Evolutionary conservation across 768 basidiomycete species (phyloP).

Genomic region (Termitomyces sp.): DNA sequence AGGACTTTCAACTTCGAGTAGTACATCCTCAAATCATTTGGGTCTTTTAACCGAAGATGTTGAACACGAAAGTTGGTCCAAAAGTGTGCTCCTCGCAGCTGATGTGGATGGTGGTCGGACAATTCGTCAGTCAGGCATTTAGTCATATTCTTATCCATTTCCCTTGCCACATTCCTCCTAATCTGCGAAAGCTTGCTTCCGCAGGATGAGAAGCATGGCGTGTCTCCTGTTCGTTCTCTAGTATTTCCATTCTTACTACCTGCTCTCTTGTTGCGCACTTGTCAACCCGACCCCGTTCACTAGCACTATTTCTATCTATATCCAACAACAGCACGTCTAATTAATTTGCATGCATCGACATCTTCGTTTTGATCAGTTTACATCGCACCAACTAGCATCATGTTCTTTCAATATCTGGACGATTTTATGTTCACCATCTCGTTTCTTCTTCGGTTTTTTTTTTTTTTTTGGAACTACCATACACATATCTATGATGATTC

Average conservation of each 20-base stretch:
- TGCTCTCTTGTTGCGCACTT: neutral
- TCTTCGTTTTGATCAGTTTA: neutral
- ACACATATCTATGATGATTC: constrained; percentile 2
- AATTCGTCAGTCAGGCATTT: neutral
- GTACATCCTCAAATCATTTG: constrained; percentile 39
- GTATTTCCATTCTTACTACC: neutral
- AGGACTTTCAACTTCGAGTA: constrained; percentile 23
- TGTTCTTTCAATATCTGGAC: constrained; percentile 5
- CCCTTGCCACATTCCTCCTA: neutral
- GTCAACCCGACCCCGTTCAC: neutral
- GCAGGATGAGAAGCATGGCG: constrained; percentile 6
- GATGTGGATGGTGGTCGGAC: constrained; percentile 36
- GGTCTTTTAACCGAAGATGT: constrained; percentile 38
- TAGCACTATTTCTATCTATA: constrained; percentile 5
- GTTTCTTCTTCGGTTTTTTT: neutral
- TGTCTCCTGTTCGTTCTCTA: neutral
- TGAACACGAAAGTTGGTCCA: constrained; percentile 62
- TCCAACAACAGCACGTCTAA: constrained; percentile 3
- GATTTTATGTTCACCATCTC: neutral
- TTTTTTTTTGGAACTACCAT: constrained; percentile 7
- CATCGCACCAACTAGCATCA: neutral
- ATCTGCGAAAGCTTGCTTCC: neutral
- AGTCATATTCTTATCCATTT: neutral
- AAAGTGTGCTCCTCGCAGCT: constrained; percentile 68
- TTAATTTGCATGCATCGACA: constrained; percentile 5